Evolutionary conservation across 2,329 filamentous ascomycete species (phyloP).

Genomic region (Pestalotiopsis fici): DNA sequence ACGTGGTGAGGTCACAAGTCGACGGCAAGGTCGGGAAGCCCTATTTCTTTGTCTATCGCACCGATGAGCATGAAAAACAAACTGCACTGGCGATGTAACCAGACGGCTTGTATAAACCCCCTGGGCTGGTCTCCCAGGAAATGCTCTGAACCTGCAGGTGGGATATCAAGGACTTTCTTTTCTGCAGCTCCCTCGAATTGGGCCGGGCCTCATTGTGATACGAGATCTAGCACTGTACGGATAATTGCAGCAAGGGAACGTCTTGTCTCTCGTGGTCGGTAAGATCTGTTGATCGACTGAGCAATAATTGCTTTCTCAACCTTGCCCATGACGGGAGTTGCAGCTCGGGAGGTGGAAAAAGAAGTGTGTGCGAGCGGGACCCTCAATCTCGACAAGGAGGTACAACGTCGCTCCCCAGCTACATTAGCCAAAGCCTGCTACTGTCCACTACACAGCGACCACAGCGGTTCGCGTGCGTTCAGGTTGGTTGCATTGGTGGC

Average conservation of each 20-base stretch:
- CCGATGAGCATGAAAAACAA: background rate
- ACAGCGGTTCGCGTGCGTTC: background rate
- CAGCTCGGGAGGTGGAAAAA: background rate
- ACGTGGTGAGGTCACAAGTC: background rate
- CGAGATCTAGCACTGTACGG: conserved; percentile 3
- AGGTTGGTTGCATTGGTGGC: background rate
- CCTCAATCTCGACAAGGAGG: background rate
- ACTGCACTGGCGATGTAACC: background rate
- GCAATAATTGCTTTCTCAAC: background rate
- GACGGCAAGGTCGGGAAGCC: background rate
- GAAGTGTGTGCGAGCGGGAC: background rate
- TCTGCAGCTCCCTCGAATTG: background rate
- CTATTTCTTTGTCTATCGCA: background rate
- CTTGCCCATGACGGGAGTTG: background rate
- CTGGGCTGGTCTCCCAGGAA: background rate
- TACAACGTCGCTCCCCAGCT: background rate
- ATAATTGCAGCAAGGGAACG: background rate
- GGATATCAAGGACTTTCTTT: background rate
- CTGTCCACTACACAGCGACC: background rate
- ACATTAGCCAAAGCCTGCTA: background rate
- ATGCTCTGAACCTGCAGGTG: background rate
- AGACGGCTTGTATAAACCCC: background rate
- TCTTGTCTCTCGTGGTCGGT: background rate
- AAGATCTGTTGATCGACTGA: background rate
- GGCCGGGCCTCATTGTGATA: background rate